Percentiles rank a stretch among this genome's conserved stretches.
Conservation (phyloP, 2,329 filamentous ascomycete species). For the Sporothrix pallida region DNA sequence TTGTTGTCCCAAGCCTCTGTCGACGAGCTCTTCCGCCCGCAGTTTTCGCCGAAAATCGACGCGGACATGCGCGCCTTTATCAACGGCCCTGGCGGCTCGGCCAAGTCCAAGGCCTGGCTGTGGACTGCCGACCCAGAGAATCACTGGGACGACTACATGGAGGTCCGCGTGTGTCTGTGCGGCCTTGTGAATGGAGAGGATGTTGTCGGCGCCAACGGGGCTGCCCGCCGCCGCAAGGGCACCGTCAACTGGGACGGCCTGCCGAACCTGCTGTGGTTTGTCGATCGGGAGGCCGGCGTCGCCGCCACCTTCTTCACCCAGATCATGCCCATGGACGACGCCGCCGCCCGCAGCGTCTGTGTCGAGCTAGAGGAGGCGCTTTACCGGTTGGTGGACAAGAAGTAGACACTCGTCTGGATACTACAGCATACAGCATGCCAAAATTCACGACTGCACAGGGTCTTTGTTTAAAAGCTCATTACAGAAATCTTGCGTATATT, state of each 20-base stretch:
- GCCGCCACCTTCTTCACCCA: slow-evolving; percentile 17
- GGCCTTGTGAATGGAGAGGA: slow-evolving; percentile 49
- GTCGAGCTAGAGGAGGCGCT: slow-evolving; percentile 13
- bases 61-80: slow-evolving; percentile 12
- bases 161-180: slow-evolving; percentile 50
- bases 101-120: slow-evolving; percentile 38
- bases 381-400: not conserved
- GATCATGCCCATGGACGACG: slow-evolving; percentile 20
- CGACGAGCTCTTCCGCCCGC: slow-evolving; percentile 8
- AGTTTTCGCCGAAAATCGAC: not conserved
- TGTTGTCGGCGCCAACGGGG: slow-evolving; percentile 45
- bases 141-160: slow-evolving; percentile 43
- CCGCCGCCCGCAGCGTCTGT: not conserved
- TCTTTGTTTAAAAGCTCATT: too few relatives aligned
- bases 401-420: too few relatives aligned
- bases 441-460: too few relatives aligned
- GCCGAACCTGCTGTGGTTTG: slow-evolving; percentile 54
- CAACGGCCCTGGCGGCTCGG: not conserved
- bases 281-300: slow-evolving; percentile 55
- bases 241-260: slow-evolving; percentile 56
- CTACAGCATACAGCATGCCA: too few relatives aligned
- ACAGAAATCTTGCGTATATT: not conserved
- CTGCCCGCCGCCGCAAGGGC: slow-evolving; percentile 49
- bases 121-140: slow-evolving; percentile 46
- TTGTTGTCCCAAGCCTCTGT: not conserved